A percentile compares a stretch with the other conserved stretches of the same genome.
phyloP scores from a whole-genome alignment of 345 rosid genomes.

The Viola odorata region DNA sequence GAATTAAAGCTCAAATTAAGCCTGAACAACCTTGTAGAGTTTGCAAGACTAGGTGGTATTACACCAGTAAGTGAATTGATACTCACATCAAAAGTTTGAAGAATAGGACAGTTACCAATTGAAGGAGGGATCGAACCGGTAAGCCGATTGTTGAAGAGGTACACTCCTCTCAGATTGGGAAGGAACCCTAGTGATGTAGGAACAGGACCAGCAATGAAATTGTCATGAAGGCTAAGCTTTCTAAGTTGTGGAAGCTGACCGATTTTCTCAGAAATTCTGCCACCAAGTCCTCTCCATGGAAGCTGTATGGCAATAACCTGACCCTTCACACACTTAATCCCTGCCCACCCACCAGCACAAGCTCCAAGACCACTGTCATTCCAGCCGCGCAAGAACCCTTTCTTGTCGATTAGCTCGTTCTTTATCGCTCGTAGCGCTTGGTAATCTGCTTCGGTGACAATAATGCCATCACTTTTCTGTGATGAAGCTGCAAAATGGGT shows the following conservation, averaged over 20 bases:
- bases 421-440: constrained; percentile 68
- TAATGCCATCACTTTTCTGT: constrained; percentile 56
- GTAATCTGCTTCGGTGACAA: constrained; percentile 60
- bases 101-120: constrained; percentile 18
- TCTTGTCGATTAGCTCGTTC: constrained; percentile 57
- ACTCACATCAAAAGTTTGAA: constrained; percentile 37
- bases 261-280: constrained; percentile 70
- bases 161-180: constrained; percentile 61
- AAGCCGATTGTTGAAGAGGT: constrained; percentile 88
- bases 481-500: constrained; percentile 34
- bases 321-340: constrained; percentile 85
- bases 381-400: constrained; percentile 69
- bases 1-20: constrained; percentile 64
- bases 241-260: constrained; percentile 71
- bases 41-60: constrained; percentile 64
- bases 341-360: constrained; percentile 86
- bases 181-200: constrained; percentile 80
- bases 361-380: constrained; percentile 50
- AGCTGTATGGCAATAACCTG: constrained; percentile 79
- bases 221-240: constrained; percentile 80
- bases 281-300: constrained; percentile 86
- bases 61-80: constrained; percentile 52
- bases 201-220: constrained; percentile 54
- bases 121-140: constrained; percentile 49
- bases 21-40: constrained; percentile 55